Percentiles rank a stretch among this genome's conserved stretches.
phyloP scores from a whole-genome alignment of 2,329 filamentous ascomycete species.

The Stachybotrys chlorohalonatus region DNA sequence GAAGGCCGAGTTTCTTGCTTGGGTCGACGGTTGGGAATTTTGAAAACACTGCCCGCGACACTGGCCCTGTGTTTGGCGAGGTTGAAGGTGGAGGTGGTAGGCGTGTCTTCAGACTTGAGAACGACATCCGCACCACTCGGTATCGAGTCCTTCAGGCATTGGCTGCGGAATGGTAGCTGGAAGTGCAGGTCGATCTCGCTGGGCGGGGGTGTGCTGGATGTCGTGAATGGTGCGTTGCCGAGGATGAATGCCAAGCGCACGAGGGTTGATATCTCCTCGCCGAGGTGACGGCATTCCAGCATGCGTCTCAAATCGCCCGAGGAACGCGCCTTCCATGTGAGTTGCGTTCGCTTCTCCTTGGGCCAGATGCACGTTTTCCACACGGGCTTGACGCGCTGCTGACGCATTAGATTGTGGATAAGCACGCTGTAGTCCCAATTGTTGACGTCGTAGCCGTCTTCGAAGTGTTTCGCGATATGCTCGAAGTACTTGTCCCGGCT shows the following conservation, averaged over 20 bases:
- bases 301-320: slow-evolving; percentile 34
- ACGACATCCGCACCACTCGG: slow-evolving; percentile 12
- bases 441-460: slow-evolving; percentile 30
- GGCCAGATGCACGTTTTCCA: slow-evolving; percentile 38
- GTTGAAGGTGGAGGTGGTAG: slow-evolving; percentile 14
- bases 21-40: slow-evolving; percentile 21
- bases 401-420: slow-evolving; percentile 34
- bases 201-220: slow-evolving; percentile 24
- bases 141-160: slow-evolving; percentile 24
- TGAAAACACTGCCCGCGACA: slow-evolving; percentile 18
- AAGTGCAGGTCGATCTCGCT: slow-evolving; percentile 29
- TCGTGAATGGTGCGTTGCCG: slow-evolving; percentile 29
- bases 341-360: slow-evolving; percentile 30
- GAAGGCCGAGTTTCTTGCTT: slow-evolving; percentile 26
- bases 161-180: slow-evolving; percentile 24
- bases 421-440: slow-evolving; percentile 35
- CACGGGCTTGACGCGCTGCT: slow-evolving; percentile 30
- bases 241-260: slow-evolving; percentile 34
- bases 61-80: slow-evolving; percentile 16
- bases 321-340: slow-evolving; percentile 30
- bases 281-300: slow-evolving; percentile 33
- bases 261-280: slow-evolving; percentile 29
- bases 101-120: slow-evolving; percentile 18
- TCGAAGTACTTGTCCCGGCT: slow-evolving; percentile 35
- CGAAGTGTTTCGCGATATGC: slow-evolving; percentile 37